Conservation (phyloP, 129 eudicot genomes). For the Helianthus annuus region HanXRQr2.0-SUNRISE NC_035436.2:205213423-205213922, state of each 20-base stretch:
- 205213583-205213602: background rate
- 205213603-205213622: background rate
- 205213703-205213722: background rate
- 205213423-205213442: too few relatives aligned
- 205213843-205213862: constrained; percentile 16
- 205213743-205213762: background rate
- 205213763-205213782: constrained; percentile 5
- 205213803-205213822: constrained; percentile 28
- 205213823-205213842: constrained; percentile 18
- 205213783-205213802: constrained; percentile 21
- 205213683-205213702: background rate
- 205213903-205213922: constrained; percentile 12
- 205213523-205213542: too few relatives aligned
- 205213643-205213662: background rate
- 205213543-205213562: too few relatives aligned
- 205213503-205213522: too few relatives aligned
- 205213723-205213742: constrained; percentile 16
- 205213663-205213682: background rate
- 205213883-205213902: constrained; percentile 22
- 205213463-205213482: too few relatives aligned
- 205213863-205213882: constrained; percentile 16
- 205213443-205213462: too few relatives aligned
- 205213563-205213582: too few relatives aligned
- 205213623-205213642: background rate
- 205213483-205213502: too few relatives aligned